These are phyloP conservation scores for Dimocarpus longan DNA, from an alignment of 345 rosid genomes.

Conservation along the genomic window DNA sequence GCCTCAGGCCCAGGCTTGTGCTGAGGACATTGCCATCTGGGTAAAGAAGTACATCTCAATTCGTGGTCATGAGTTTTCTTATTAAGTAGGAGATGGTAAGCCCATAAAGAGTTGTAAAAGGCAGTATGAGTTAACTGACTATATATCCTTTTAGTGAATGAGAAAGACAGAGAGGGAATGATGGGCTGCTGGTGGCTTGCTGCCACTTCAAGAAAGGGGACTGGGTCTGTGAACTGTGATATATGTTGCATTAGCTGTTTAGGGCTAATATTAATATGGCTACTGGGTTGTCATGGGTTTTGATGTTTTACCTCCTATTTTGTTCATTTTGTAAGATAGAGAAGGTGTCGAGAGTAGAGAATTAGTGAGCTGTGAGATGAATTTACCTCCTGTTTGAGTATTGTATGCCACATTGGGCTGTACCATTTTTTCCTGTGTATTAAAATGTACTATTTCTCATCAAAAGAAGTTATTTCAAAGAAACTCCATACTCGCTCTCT, in stretches of 20 bases:
- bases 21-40: conserved; percentile 93
- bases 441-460: conserved; percentile 11
- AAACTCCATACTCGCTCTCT: neutral
- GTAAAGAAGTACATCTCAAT: conserved; percentile 85
- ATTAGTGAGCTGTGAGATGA: conserved; percentile 33
- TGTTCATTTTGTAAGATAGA: conserved; percentile 38
- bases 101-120: neutral
- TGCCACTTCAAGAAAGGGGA: neutral
- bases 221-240: neutral
- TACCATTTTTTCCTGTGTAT: conserved; percentile 26
- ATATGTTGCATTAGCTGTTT: conserved; percentile 18
- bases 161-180: too few relatives aligned
- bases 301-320: conserved; percentile 15
- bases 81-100: conserved; percentile 34
- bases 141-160: neutral
- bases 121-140: conserved; percentile 8
- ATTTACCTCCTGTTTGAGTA: conserved; percentile 6
- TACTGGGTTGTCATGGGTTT: conserved; percentile 19
- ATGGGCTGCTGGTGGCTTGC: neutral
- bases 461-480: conserved; percentile 15
- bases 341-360: conserved; percentile 18
- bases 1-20: conserved; percentile 91
- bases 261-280: conserved; percentile 5
- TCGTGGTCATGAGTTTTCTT: conserved; percentile 90
- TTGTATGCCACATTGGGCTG: conserved; percentile 16